Evolutionary conservation across 2,329 filamentous ascomycete genomes (phyloP).

Genomic region (Golovinomyces cichoracearum): DNA sequence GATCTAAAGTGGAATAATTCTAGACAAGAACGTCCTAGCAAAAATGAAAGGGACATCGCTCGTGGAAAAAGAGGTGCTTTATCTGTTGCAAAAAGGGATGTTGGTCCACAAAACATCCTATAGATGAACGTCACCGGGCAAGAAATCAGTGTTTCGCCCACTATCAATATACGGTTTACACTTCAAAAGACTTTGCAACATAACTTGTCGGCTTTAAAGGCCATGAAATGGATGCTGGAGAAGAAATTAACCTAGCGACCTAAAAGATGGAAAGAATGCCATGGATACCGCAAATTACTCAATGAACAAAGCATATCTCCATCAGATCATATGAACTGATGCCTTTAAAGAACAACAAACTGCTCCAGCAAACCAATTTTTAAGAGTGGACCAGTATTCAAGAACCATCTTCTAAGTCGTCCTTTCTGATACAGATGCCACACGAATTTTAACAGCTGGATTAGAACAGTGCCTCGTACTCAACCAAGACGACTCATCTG

Average conservation of each 20-base stretch:
- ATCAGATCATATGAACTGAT: background rate
- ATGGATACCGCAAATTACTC: background rate
- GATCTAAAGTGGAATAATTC: background rate
- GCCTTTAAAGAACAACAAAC: background rate
- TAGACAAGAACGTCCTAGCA: background rate
- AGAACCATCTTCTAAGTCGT: background rate
- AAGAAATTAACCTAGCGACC: background rate
- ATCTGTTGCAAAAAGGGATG: background rate
- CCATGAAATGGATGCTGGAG: background rate
- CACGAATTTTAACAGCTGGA: background rate
- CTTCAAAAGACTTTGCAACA: slow-evolving; percentile 1
- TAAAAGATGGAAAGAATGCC: background rate
- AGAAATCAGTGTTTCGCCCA: background rate
- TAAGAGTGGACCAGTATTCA: background rate
- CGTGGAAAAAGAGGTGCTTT: slow-evolving; percentile 1
- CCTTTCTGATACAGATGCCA: background rate
- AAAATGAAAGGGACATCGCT: background rate
- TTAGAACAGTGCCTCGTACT: background rate
- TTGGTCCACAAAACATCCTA: background rate
- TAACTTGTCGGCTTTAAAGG: background rate
- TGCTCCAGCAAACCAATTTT: background rate
- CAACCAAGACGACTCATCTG: background rate
- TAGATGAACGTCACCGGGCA: background rate
- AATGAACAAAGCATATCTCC: background rate
- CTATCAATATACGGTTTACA: background rate